Evolutionary conservation across 495 filamentous ascomycete genomes (phyloP), one percentile per base, ranked within the genome.

Genomic region (Oidiodendron maius): DNA sequence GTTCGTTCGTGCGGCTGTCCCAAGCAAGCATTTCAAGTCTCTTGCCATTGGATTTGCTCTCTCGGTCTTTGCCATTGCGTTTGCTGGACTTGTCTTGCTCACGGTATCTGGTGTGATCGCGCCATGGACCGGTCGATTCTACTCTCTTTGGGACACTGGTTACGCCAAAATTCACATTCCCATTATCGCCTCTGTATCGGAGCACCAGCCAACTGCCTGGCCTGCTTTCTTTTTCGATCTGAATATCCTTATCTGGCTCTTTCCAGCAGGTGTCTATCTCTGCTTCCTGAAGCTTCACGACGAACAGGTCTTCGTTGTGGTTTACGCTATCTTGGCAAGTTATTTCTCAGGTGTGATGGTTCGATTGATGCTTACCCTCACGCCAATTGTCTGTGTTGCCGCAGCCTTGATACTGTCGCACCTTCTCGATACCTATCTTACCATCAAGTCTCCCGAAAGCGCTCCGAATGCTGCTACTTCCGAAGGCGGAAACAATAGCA

Each of bases 291-390:
- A 84, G 23, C 78, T 99, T 23, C 84, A 81, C 56, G 94, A 99
- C 64, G 90, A 99, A 72, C 94, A 99, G 53, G 94, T 99, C 28
- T 99, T 99, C 59, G 82, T 99, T 56, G 86, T 99, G 61, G 94
- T 97, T 53, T 99, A 99, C 65, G 80, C 89, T 16, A 82, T 99
- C 39, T 82, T 96, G 40, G 83, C 90, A 46, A 95, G 89, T 69
- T 99, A 99, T 73, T 99, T 99, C 58, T 88, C 94, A 30, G 94
- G 94, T 58, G 94, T 99, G 64, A 99, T 99, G 94, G 94, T 99
- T 46, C 88, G 94, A 61, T 68, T 99, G 57, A 99, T 99, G 94
- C 73, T 99, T 46, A 99, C 93, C 1, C 70, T 99, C 47, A 99
- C 94, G 3, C 94, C 94, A 4, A 84, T 97, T 58, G 91, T 99